A percentile compares a stretch with the other conserved stretches of the same genome.
These are phyloP conservation scores for Penicillium freii DNA, from an alignment of 2,329 filamentous ascomycete genomes.

Conservation along the genomic window DNA sequence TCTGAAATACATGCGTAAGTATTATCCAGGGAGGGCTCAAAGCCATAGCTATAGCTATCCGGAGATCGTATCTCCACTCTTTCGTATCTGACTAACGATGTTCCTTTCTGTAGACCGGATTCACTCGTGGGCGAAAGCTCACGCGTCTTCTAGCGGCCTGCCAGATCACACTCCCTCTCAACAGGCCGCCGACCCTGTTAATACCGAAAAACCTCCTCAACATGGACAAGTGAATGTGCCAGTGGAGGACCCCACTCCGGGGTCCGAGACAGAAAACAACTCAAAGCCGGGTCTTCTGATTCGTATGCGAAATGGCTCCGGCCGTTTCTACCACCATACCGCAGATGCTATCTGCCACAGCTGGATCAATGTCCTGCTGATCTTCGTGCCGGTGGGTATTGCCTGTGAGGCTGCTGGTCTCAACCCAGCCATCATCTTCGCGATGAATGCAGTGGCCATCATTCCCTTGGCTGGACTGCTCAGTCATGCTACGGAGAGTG, in stretches of 20 bases:
- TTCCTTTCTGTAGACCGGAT: constrained; percentile 31
- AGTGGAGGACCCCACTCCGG: constrained; percentile 14
- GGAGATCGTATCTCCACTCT: not conserved
- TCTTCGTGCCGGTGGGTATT: constrained; percentile 46
- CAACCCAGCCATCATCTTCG: constrained; percentile 64
- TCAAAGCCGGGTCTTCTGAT: constrained; percentile 23
- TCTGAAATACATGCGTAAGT: constrained; percentile 40
- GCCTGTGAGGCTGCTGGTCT: constrained; percentile 40
- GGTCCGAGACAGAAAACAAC: constrained; percentile 22
- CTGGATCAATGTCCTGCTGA: constrained; percentile 45
- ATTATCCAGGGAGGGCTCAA: not conserved
- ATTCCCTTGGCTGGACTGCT: constrained; percentile 71
- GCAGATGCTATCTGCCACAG: constrained; percentile 38
- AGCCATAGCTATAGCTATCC: not conserved
- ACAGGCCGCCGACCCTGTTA: constrained; percentile 5
- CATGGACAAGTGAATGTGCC: constrained; percentile 33
- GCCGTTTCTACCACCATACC: constrained; percentile 36
- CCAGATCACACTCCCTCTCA: constrained; percentile 1
- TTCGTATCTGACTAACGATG: constrained; percentile 12
- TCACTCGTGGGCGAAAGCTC: constrained; percentile 44
- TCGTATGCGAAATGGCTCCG: constrained; percentile 32
- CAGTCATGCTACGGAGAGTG: constrained; percentile 71
- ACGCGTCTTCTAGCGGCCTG: constrained; percentile 29
- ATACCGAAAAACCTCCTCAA: constrained; percentile 13
- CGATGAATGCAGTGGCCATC: constrained; percentile 72